Conservation (phyloP, 2,329 filamentous ascomycete species). For the Pestalotiopsis sp. region DNA sequence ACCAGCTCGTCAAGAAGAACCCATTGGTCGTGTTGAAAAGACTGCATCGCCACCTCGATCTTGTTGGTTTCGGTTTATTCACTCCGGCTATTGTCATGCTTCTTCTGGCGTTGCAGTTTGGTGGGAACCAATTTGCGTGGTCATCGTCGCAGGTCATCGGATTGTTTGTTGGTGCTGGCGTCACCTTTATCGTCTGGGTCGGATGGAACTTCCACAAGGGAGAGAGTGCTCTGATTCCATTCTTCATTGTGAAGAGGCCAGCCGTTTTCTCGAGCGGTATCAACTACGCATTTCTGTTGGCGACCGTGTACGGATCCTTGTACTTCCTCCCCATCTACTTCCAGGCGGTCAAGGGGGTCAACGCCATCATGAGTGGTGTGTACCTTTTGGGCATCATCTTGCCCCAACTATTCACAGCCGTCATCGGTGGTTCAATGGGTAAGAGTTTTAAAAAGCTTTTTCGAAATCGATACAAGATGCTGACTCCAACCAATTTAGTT, state of each 20-base stretch:
- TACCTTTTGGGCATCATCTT: not conserved
- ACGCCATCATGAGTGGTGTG: not conserved
- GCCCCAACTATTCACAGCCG: not conserved
- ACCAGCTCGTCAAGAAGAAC: not conserved
- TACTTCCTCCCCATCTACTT: slow-evolving; percentile 6
- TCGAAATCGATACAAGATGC: not conserved
- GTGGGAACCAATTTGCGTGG: not conserved
- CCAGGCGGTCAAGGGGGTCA: slow-evolving; percentile 1
- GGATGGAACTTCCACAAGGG: not conserved
- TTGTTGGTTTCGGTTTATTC: not conserved
- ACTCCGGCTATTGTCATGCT: not conserved
- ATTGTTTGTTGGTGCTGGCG: not conserved
- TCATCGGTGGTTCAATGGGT: slow-evolving; percentile 5
- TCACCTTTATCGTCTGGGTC: not conserved
- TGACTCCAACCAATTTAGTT: slow-evolving; percentile 17
- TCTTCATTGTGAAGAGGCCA: not conserved
- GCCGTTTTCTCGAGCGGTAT: not conserved
- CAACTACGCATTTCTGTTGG: not conserved
- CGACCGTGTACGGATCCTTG: not conserved
- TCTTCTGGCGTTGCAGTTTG: not conserved
- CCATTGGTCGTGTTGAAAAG: not conserved
- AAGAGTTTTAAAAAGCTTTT: not conserved
- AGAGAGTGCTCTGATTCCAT: not conserved
- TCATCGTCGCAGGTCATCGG: not conserved
- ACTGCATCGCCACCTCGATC: not conserved